Evolutionary conservation across 805 yeast genomes (phyloP), one percentile per base, ranked within the genome.

Genomic region (Candida ovalis): DNA sequence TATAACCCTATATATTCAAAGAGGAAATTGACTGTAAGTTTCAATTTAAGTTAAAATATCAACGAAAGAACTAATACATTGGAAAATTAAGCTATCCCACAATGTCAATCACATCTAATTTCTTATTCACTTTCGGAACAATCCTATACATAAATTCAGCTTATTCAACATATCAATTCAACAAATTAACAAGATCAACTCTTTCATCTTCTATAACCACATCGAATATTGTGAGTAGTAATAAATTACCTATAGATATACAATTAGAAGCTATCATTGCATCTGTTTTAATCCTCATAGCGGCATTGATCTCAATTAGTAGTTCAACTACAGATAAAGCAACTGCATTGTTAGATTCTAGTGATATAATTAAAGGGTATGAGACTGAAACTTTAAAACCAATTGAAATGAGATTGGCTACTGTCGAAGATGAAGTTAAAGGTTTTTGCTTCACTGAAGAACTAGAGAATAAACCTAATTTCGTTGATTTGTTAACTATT

Each of bases 101-200:
- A 18, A 42, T 42, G 44, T 33, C 40, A 5, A 13, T 43, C 8
- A 24, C 12, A 10, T 30, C 45, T 12, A 35, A 35, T 10, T 10
- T 33, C 4, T 12, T 24, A 18, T 43, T 35, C 24, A 18, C 25
- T 7, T 9, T 55, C 12, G 62, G 62, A 13, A 25, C 48, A 10
- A 25, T 56, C 2, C 40, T 62, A 41, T 65, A 79, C 33, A 43
- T 70, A 1, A 83, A 80, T 57, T 73, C 82, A 1, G 80, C 76
- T 1, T 78, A 76, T 53, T 79, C 84, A 6, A 72, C 83, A 2
- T 75, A 73, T 52, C 82, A 79, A 56, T 72, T 71, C 62, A 74
- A 74, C 55, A 75, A 73, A 55, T 61, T 72, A 32, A 47, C 60
- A 22, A 62, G 71, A 52, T 28, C 50, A 9, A 7, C 35, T 10